These are phyloP conservation scores for Suillus brevipes DNA, from an alignment of 768 basidiomycete genomes.

Conservation along the genomic window DNA sequence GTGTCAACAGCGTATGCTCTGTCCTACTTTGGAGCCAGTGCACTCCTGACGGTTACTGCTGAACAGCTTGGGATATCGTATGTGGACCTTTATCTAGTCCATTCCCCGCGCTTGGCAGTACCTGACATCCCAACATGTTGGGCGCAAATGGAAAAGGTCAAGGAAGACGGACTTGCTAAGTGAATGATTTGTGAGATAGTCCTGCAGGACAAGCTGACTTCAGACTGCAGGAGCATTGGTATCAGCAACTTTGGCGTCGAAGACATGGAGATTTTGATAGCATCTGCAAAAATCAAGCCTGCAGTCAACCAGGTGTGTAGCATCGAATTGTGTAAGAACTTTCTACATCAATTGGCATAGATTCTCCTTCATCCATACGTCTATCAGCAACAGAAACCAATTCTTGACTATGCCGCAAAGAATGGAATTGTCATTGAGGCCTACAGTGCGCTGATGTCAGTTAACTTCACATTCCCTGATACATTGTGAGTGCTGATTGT, in stretches of 20 bases:
- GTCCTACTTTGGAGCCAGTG: slow-evolving; percentile 17
- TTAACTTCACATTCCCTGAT: slow-evolving; percentile 42
- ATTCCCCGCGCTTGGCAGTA: slow-evolving; percentile 53
- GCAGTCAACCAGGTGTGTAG: slow-evolving; percentile 62
- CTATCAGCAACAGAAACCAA: slow-evolving; percentile 48
- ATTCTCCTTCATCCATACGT: slow-evolving; percentile 76
- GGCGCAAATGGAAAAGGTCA: slow-evolving; percentile 61
- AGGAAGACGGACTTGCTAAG: slow-evolving; percentile 58
- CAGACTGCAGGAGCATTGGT: slow-evolving; percentile 58
- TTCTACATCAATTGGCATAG: slow-evolving; percentile 33
- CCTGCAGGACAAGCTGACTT: neutral
- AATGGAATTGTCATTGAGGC: slow-evolving; percentile 70
- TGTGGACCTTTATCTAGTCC: slow-evolving; percentile 74
- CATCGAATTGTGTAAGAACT: slow-evolving; percentile 1
- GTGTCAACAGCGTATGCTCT: slow-evolving; percentile 49
- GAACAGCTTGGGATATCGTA: slow-evolving; percentile 20
- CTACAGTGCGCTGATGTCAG: slow-evolving; percentile 44
- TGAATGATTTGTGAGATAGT: slow-evolving; percentile 17
- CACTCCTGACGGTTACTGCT: slow-evolving; percentile 21
- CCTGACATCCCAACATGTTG: slow-evolving; percentile 64
- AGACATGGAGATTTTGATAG: slow-evolving; percentile 55
- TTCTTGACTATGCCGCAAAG: slow-evolving; percentile 56
- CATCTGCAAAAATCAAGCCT: slow-evolving; percentile 61
- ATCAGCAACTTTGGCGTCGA: slow-evolving; percentile 66
- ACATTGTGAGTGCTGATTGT: neutral